These are phyloP conservation scores for Rhododendron ferrugineum DNA, from an alignment of 148 eudicot genomes.

Conservation along the genomic window DNA sequence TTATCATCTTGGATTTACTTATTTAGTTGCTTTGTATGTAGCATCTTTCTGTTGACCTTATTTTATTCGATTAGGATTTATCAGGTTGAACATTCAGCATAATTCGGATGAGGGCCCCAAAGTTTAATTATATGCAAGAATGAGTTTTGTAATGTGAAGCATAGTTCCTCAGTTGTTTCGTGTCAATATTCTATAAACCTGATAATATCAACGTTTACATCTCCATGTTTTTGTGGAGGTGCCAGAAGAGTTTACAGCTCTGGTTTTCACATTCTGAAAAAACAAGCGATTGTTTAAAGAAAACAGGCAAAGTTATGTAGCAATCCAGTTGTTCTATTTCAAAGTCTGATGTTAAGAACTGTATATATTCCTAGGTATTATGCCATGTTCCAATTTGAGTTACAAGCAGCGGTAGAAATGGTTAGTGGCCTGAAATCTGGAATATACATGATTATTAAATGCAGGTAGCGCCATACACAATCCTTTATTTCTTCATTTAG, in stretches of 20 bases:
- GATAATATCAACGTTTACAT: not conserved
- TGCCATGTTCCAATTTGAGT: not conserved
- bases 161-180: not conserved
- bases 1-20: not conserved
- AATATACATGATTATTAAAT: not conserved
- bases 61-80: not conserved
- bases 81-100: not conserved
- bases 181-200: not conserved
- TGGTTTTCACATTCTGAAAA: not conserved
- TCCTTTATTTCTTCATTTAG: not conserved
- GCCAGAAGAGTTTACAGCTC: not conserved
- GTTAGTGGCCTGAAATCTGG: not conserved
- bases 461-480: no score
- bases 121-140: not conserved
- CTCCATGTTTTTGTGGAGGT: not conserved
- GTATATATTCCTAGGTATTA: not conserved
- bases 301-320: not conserved
- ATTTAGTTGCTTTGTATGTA: not conserved
- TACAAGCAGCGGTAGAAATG: not conserved
- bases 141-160: not conserved
- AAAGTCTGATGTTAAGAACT: not conserved
- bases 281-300: not conserved
- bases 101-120: not conserved
- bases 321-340: not conserved
- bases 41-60: not conserved